Conservation (phyloP, 441 rosid genomes). For the Gossypium davidsonii region DNA sequence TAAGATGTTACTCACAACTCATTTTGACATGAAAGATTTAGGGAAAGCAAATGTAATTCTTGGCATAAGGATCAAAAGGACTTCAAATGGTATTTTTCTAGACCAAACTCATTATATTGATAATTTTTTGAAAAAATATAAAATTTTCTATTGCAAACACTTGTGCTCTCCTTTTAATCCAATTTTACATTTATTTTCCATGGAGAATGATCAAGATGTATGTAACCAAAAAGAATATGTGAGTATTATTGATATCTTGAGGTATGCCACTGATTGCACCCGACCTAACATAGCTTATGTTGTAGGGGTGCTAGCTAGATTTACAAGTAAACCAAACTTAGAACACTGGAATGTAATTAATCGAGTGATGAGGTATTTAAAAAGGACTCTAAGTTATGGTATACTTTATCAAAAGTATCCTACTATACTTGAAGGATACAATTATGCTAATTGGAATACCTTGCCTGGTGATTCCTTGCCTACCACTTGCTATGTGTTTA, state of each 20-base stretch:
- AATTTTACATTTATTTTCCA: too few relatives aligned
- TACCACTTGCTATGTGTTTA: background rate
- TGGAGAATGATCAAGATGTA: too few relatives aligned
- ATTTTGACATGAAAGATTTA: too few relatives aligned
- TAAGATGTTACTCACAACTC: too few relatives aligned
- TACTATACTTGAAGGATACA: background rate
- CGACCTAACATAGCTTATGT: background rate
- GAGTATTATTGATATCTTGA: background rate
- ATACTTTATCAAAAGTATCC: background rate
- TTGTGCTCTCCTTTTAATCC: too few relatives aligned
- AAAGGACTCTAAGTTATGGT: background rate
- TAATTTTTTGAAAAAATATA: too few relatives aligned
- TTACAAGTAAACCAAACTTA: background rate
- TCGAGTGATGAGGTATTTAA: background rate
- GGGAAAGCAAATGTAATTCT: too few relatives aligned
- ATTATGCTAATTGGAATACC: background rate
- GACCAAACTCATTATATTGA: too few relatives aligned
- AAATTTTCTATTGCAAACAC: too few relatives aligned
- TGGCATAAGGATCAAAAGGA: too few relatives aligned
- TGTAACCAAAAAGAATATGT: background rate
- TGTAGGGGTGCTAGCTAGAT: background rate
- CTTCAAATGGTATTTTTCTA: too few relatives aligned
- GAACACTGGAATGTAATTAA: background rate
- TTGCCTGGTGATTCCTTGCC: background rate
- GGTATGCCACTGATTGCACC: background rate